phyloP scores from a whole-genome alignment of 1,284 basidiomycete species.

The Sparassis latifolia region DNA sequence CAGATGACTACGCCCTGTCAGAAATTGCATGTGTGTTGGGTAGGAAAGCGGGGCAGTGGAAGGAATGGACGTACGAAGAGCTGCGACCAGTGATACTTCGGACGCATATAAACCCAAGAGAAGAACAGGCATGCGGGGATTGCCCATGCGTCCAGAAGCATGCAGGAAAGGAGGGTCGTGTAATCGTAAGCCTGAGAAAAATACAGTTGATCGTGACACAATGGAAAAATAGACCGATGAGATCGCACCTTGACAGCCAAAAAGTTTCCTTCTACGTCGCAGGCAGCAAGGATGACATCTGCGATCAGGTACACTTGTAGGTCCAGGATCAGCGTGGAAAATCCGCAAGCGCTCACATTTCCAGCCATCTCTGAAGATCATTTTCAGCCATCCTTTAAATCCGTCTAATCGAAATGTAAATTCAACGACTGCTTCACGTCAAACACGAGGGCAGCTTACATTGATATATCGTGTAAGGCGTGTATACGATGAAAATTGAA shows the following conservation, averaged over 20 bases:
- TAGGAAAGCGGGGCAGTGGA: background rate
- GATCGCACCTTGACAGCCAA: constrained; percentile 61
- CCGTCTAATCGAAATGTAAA: constrained; percentile 45
- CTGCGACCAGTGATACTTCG: constrained; percentile 78
- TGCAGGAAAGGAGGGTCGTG: constrained; percentile 80
- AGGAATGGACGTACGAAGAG: constrained; percentile 43
- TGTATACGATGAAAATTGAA: constrained; percentile 67
- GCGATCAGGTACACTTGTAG: background rate
- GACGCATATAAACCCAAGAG: constrained; percentile 76
- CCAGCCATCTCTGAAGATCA: constrained; percentile 74
- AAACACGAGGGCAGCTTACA: constrained; percentile 36
- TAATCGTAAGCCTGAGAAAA: constrained; percentile 66
- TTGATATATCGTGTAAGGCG: constrained; percentile 81
- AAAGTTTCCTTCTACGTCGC: constrained; percentile 83
- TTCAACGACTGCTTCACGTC: background rate
- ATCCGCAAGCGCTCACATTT: constrained; percentile 50
- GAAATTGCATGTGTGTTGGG: background rate
- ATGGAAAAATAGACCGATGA: background rate
- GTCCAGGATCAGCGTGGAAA: background rate
- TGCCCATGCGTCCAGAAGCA: constrained; percentile 85
- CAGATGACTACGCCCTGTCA: constrained; percentile 67
- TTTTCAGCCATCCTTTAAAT: constrained; percentile 67
- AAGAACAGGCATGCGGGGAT: constrained; percentile 82
- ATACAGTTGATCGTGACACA: no score
- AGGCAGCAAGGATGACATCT: constrained; percentile 74